Conservation (phyloP, 352 stramenopile species). For the Pythium folliculosum region DNA sequence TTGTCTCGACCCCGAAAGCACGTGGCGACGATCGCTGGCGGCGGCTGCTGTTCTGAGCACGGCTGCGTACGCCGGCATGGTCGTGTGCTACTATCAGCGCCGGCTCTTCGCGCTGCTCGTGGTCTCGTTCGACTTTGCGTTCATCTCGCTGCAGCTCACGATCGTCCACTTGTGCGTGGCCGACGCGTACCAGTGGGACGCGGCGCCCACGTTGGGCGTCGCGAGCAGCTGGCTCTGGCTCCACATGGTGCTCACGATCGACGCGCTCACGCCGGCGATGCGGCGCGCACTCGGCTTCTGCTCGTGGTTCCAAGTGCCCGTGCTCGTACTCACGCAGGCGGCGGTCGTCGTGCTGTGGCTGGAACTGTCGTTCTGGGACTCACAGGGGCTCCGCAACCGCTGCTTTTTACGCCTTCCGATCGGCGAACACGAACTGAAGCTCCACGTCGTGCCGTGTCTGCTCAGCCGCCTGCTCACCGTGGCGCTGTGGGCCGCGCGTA, state of each 20-base stretch:
- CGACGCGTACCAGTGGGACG: conserved; percentile 33
- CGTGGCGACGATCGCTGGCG: not conserved
- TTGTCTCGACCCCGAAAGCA: not conserved
- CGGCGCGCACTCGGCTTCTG: conserved; percentile 20
- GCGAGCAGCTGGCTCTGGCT: conserved; percentile 29
- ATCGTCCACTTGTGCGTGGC: conserved; percentile 23
- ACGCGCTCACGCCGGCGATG: conserved; percentile 30
- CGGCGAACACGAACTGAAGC: not conserved
- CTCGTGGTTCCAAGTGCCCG: conserved; percentile 12
- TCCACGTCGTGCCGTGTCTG: conserved; percentile 32
- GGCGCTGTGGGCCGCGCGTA: conserved; percentile 23
- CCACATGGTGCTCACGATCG: conserved; percentile 30
- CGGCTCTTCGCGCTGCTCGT: conserved; percentile 10
- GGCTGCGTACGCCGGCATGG: not conserved
- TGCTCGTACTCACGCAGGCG: conserved; percentile 11
- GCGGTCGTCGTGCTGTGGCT: conserved; percentile 2
- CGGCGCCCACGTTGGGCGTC: not conserved
- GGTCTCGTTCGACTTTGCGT: conserved; percentile 39
- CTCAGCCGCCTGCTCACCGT: conserved; percentile 27
- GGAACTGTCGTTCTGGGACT: conserved; percentile 20
- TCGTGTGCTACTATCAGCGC: conserved; percentile 13
- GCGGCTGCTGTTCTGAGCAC: not conserved
- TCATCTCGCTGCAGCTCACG: conserved; percentile 35
- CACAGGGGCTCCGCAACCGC: conserved; percentile 24
- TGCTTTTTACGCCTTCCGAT: conserved; percentile 11